phyloP scores from a whole-genome alignment of 1,284 basidiomycete genomes.

The Ceratobasidium sp. region DNA sequence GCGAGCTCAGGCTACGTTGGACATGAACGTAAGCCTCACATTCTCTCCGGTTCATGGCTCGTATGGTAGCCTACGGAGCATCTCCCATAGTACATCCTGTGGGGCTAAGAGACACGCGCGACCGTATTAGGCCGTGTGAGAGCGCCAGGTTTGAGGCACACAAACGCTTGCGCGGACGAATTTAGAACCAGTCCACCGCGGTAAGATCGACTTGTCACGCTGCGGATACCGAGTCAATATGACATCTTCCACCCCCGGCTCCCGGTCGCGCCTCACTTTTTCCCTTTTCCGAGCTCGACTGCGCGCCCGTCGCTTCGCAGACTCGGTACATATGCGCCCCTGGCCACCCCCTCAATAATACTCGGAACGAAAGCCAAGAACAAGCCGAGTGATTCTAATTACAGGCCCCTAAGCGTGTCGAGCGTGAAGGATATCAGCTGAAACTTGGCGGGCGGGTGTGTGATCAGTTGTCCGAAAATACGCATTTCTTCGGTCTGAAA shows the following conservation, averaged over 20 bases:
- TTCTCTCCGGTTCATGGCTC: constrained; percentile 10
- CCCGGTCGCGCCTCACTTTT: constrained; percentile 26
- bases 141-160: not conserved
- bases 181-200: not conserved
- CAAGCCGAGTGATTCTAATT: not conserved
- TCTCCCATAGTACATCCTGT: not conserved
- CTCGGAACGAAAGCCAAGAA: not conserved
- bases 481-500: not conserved
- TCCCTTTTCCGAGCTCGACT: constrained; percentile 32
- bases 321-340: not conserved
- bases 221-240: not conserved
- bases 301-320: constrained; percentile 23
- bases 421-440: not conserved
- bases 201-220: not conserved
- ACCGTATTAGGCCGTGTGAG: constrained; percentile 3
- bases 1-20: not conserved
- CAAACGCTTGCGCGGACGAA: not conserved
- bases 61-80: not conserved
- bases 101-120: too few relatives aligned
- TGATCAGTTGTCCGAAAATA: not conserved
- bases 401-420: not conserved
- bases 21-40: constrained; percentile 7
- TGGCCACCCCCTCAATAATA: too few relatives aligned
- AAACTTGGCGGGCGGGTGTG: not conserved
- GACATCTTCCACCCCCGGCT: not conserved